A percentile compares a stretch with the other conserved stretches of the same genome.
phyloP scores from a whole-genome alignment of 371 early-diverging fungal species.

The Apophysomyces trapeziformis region DNA sequence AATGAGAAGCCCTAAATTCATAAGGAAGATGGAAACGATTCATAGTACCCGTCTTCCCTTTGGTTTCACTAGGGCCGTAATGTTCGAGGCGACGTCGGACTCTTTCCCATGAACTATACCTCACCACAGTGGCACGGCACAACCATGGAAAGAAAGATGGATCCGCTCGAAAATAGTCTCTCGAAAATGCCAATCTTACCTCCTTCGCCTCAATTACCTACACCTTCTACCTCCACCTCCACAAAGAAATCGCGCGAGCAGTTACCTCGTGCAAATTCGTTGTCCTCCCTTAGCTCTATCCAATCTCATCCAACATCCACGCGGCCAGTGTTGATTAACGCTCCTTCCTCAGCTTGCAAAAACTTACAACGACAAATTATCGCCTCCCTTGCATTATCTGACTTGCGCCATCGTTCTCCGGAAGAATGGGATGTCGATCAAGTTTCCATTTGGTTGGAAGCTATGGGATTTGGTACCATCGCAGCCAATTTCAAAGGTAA shows the following conservation, averaged over 20 bases:
- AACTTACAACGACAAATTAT: constrained; percentile 19
- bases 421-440: constrained; percentile 44
- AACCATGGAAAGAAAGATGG: constrained; percentile 13
- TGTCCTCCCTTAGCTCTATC: constrained; percentile 24
- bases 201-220: constrained; percentile 20
- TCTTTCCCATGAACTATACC: constrained; percentile 71
- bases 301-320: constrained; percentile 16
- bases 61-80: constrained; percentile 38
- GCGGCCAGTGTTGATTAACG: constrained; percentile 17
- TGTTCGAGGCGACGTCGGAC: constrained; percentile 61
- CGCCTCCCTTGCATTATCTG: constrained; percentile 19
- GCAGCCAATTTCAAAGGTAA: constrained; percentile 57
- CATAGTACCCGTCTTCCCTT: not conserved
- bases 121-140: constrained; percentile 16
- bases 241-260: constrained; percentile 18
- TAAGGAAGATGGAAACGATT: not conserved
- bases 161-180: constrained; percentile 29
- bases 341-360: constrained; percentile 12
- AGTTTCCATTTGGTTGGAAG: constrained; percentile 36
- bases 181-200: constrained; percentile 11
- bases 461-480: constrained; percentile 56
- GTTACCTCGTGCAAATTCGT: constrained; percentile 15
- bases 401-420: constrained; percentile 18
- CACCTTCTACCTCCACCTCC: constrained; percentile 23
- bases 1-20: not conserved